A percentile compares a stretch with the other conserved stretches of the same genome.
Evolutionary conservation across 495 filamentous ascomycete species (phyloP).

Genomic region (Annulohypoxylon moriforme): DNA sequence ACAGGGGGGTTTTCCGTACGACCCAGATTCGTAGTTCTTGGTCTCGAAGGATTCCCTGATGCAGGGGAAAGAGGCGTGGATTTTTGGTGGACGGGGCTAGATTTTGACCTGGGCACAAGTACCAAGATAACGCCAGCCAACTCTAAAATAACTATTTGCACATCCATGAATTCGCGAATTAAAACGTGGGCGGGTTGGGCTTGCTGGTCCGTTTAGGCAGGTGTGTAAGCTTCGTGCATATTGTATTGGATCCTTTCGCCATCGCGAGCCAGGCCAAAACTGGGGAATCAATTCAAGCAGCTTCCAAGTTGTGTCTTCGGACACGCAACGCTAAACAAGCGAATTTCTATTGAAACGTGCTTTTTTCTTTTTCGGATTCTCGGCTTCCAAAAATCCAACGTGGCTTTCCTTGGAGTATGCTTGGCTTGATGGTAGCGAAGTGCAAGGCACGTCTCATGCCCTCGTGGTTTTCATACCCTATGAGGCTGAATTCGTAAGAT

Average conservation of each 20-base stretch:
- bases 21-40: constrained; percentile 16
- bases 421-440: constrained; percentile 25
- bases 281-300: constrained; percentile 9
- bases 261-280: constrained; percentile 21
- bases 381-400: constrained; percentile 20
- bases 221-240: constrained; percentile 27
- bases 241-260: constrained; percentile 39
- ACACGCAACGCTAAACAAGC: constrained; percentile 10
- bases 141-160: constrained; percentile 40
- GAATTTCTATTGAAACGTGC: constrained; percentile 16
- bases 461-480: constrained; percentile 22
- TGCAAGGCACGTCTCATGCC: constrained; percentile 29
- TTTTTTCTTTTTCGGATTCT: constrained; percentile 1
- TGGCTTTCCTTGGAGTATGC: constrained; percentile 19
- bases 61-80: constrained; percentile 27
- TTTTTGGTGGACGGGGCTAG: constrained; percentile 3
- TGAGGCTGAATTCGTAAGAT: constrained; percentile 29
- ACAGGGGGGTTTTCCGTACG: constrained; percentile 10
- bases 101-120: neutral
- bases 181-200: constrained; percentile 19
- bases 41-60: constrained; percentile 19
- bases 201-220: constrained; percentile 37
- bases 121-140: constrained; percentile 24
- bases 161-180: constrained; percentile 15
- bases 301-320: neutral